A percentile compares a stretch with the other conserved stretches of the same genome.
Conservation (phyloP, 169 alveolate genomes). For the Theileria equi region DNA sequence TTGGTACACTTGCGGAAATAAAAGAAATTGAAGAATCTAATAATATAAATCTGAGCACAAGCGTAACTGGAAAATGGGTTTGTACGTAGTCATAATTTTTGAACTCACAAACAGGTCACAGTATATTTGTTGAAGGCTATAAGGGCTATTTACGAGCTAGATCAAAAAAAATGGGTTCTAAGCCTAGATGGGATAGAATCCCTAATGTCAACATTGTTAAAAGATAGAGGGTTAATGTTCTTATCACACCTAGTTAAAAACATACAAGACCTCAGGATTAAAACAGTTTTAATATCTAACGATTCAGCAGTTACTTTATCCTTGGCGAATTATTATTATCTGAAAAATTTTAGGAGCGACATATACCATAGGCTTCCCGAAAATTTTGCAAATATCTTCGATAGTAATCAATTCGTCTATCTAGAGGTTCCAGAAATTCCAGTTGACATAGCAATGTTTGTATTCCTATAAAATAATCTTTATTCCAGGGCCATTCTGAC, state of each 20-base stretch:
- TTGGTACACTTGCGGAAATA: conserved; percentile 34
- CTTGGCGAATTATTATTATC: background rate
- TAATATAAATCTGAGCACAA: conserved; percentile 8
- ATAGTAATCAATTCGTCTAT: conserved; percentile 1
- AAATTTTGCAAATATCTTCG: background rate
- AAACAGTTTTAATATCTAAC: conserved; percentile 36
- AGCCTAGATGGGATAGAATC: conserved; percentile 46
- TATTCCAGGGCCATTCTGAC: background rate
- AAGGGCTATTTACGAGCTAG: background rate
- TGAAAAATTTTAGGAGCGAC: background rate
- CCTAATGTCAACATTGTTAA: conserved; percentile 20
- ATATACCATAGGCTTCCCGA: background rate
- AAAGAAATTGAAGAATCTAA: conserved; percentile 6
- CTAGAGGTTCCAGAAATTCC: conserved; percentile 42
- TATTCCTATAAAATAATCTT: background rate
- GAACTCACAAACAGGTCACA: background rate
- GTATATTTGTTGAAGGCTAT: conserved; percentile 1
- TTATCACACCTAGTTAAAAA: conserved; percentile 10
- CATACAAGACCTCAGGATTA: conserved; percentile 13
- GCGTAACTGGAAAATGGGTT: conserved; percentile 47
- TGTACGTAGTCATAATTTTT: background rate
- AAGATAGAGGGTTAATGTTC: conserved; percentile 39
- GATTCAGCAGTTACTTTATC: background rate
- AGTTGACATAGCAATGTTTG: background rate
- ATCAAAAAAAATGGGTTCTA: conserved; percentile 12